phyloP scores from a whole-genome alignment of 2,329 filamentous ascomycete species.

The Phaeophleospora eucalypticola region DNA sequence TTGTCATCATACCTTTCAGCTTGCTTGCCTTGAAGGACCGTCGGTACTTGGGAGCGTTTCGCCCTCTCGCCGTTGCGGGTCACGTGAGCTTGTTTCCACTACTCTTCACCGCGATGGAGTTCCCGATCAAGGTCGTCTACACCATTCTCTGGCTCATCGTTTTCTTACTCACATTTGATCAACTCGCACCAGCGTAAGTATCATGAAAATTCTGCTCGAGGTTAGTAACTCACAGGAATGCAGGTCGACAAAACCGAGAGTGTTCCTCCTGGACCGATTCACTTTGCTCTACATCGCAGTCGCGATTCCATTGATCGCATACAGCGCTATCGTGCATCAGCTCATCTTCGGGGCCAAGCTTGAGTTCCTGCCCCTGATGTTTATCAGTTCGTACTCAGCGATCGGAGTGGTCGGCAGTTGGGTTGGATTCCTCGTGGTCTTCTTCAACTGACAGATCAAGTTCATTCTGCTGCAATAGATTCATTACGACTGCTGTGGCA shows the following conservation, averaged over 20 bases:
- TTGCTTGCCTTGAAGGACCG: slow-evolving; percentile 86
- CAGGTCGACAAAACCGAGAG: slow-evolving; percentile 67
- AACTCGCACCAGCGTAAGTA: slow-evolving; percentile 70
- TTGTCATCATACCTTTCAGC: slow-evolving; percentile 93
- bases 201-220: neutral
- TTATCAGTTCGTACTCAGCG: slow-evolving; percentile 90
- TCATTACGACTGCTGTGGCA: neutral
- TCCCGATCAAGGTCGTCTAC: slow-evolving; percentile 89
- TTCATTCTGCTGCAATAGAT: neutral
- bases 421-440: slow-evolving; percentile 90
- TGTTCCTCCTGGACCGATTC: slow-evolving; percentile 89
- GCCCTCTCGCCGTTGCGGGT: slow-evolving; percentile 84
- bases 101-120: slow-evolving; percentile 86
- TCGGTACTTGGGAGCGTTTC: slow-evolving; percentile 85
- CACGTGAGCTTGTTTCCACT: slow-evolving; percentile 94
- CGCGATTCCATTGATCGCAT: slow-evolving; percentile 82
- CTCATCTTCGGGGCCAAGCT: slow-evolving; percentile 77
- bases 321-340: slow-evolving; percentile 79
- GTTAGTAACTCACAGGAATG: slow-evolving; percentile 7
- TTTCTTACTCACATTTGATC: slow-evolving; percentile 82
- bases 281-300: slow-evolving; percentile 84
- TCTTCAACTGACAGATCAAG: slow-evolving; percentile 52
- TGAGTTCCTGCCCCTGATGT: slow-evolving; percentile 94
- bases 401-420: slow-evolving; percentile 94
- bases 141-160: slow-evolving; percentile 86